Base-by-base conservation (phyloP, 768 basidiomycete species). In the Tephrocybe rancida region DNA sequence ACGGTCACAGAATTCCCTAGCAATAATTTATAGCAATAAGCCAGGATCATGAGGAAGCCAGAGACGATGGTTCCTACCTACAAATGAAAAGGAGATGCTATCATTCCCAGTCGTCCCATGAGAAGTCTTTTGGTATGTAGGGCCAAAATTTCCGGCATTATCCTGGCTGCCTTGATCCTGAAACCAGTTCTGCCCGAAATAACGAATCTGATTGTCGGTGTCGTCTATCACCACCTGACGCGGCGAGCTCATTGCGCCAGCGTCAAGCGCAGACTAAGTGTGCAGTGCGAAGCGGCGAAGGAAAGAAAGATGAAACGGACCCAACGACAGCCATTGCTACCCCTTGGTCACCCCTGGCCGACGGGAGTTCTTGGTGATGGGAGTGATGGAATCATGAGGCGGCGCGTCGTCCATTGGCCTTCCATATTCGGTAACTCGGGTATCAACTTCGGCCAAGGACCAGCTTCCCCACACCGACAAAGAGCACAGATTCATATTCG, bases 151-250 rank as follows among this genome's bases (percentile, higher is more conserved):
- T 0, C 72, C 73, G 16, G 62, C 18, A 0, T 44, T 30, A 41
- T 71, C 67, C 30, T 66, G 61, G 19, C 57, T 64, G 8, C 66
- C 64, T 13, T 53, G 41, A 45, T 67, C 67, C 14, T 41, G 37
- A 41, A 67, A 69, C 73, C 74, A 74, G 2, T 61, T 44, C 32
- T 50, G 39, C 2, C 71, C 63, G 2, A 46, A 57, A 41, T 74
- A 74, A 5, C 54, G 57, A 44, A 74, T 73, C 25, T 50, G 48
- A 0, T 55, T 48, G 54, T 71, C 65, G 3, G 65, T 64, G 48
- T 76, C 74, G 55, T 76, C 72, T 24, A 61, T 19, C 1, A 74
- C 61, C 16, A 73, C 63, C 60, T 62, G 66, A 35, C 71, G 70
- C 37, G 62, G 27, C 18, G 49, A 3, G 11, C 22, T 11, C 44